Base-by-base conservation (phyloP, 805 yeast genomes). In the Yarrowia sp. region DNA sequence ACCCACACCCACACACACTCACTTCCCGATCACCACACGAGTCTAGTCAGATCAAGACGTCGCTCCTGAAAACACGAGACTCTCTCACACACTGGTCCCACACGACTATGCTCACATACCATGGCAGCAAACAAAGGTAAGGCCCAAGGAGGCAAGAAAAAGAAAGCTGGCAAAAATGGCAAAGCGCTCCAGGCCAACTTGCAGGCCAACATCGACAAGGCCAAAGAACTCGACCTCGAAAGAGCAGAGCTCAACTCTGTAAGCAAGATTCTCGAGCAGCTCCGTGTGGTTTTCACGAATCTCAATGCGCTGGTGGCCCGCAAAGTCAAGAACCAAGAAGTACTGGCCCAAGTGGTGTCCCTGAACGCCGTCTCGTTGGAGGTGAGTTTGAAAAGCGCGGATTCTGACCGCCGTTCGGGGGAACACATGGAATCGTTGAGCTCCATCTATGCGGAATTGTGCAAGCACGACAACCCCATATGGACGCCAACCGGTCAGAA, bases 121-220 rank as follows among this genome's bases (percentile, higher is more conserved):
- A 58, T 58, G 64, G 64, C 64, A 42, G 50, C 49, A 42, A 46
- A 58, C 24, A 58, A 58, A 58, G 64, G 50, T 43, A 58, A 58
- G 64, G 64, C 50, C 64, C 30, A 46, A 19, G 64, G 64, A 58
- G 64, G 64, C 64, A 58, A 58, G 50, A 58, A 58, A 19, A 58
- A 58, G 43, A 58, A 58, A 33, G 20, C 34, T 2, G 64, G 50
- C n/a, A 58, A 58, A 14, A 43, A 43, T 33, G 34, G 44, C 30
- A 55, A 55, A 7, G 40, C 50, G 19, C 49, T 12, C 1, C 39
- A 13, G 40, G 40, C 47, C 38, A 42, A 24, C 30, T 40, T 12
- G 0, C 39, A 13, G 40, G 40, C 47, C 38, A 42, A 24, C 30
- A 24, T 24, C 30, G 3, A 4, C 30, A 24, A 24, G 19, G 33